phyloP scores from a whole-genome alignment of 1,284 basidiomycete species.

The Meira miltonrushii region DNA sequence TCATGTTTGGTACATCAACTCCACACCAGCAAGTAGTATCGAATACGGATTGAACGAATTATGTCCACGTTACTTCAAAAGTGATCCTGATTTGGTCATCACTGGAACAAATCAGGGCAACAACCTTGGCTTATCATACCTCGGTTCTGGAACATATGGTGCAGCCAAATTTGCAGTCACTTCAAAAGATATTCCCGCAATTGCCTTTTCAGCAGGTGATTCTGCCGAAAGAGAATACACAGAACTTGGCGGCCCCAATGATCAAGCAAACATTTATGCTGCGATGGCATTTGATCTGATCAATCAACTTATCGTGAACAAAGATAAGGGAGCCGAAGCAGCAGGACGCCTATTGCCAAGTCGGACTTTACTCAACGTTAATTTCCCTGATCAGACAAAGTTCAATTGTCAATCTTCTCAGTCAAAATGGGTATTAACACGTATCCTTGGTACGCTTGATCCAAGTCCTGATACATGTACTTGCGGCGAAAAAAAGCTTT shows the following conservation, averaged over 20 bases:
- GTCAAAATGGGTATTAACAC: no score
- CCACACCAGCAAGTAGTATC: conserved; percentile 9
- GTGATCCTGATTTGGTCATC: conserved; percentile 9
- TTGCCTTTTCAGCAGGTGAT: conserved; percentile 9
- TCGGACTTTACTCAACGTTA: conserved; percentile 8
- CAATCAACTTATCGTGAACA: background rate
- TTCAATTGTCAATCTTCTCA: background rate
- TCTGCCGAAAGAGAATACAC: conserved; percentile 8
- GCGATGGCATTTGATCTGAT: background rate
- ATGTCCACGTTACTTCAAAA: conserved; percentile 8
- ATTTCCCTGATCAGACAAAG: conserved; percentile 5
- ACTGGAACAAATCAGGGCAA: conserved; percentile 9
- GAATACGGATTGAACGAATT: conserved; percentile 11
- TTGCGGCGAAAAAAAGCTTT: no score
- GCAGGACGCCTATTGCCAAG: background rate
- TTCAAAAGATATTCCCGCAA: conserved; percentile 9
- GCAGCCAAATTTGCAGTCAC: conserved; percentile 10
- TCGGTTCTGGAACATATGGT: conserved; percentile 12
- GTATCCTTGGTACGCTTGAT: no score
- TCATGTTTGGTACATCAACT: conserved; percentile 15
- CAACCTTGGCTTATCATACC: conserved; percentile 6
- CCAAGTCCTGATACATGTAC: no score
- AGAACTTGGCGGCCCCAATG: conserved; percentile 3
- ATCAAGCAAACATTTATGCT: conserved; percentile 14
- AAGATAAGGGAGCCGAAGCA: background rate